These are phyloP conservation scores for Spiraea crenata DNA, from an alignment of 331 rosid genomes.

Conservation along the genomic window DNA sequence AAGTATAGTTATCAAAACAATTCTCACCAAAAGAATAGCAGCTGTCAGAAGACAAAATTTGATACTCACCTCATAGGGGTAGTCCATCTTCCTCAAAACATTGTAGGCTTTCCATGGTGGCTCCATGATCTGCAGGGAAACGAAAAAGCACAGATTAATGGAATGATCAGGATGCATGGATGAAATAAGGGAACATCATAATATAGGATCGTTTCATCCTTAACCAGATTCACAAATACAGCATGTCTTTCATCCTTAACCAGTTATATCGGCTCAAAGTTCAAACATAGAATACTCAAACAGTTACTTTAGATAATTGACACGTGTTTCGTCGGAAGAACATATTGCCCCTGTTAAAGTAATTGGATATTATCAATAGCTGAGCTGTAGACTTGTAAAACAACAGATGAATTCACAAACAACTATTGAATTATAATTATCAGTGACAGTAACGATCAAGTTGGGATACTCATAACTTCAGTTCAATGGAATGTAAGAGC, in stretches of 20 bases:
- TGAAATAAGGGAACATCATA: background rate
- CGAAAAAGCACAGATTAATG: background rate
- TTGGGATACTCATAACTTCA: background rate
- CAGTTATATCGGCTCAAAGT: background rate
- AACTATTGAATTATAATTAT: background rate
- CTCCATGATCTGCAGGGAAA: constrained; percentile 79
- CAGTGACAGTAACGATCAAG: background rate
- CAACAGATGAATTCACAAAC: background rate
- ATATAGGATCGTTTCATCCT: background rate
- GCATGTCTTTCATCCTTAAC: background rate
- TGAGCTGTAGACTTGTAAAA: background rate
- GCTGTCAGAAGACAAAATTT: background rate
- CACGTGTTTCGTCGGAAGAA: background rate
- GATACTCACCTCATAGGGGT: constrained; percentile 77
- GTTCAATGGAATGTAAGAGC: background rate
- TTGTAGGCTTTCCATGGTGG: constrained; percentile 91
- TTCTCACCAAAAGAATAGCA: constrained; percentile 9
- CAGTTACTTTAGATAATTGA: background rate
- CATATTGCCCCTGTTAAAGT: background rate
- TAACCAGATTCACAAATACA: background rate
- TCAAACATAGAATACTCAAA: too few species aligned
- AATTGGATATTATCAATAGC: background rate
- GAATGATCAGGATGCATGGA: constrained; percentile 16
- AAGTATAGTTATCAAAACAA: background rate
- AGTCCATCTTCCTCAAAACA: constrained; percentile 82